phyloP scores from a whole-genome alignment of 2,329 filamentous ascomycete genomes.

The Penicillium rolfsii region DNA sequence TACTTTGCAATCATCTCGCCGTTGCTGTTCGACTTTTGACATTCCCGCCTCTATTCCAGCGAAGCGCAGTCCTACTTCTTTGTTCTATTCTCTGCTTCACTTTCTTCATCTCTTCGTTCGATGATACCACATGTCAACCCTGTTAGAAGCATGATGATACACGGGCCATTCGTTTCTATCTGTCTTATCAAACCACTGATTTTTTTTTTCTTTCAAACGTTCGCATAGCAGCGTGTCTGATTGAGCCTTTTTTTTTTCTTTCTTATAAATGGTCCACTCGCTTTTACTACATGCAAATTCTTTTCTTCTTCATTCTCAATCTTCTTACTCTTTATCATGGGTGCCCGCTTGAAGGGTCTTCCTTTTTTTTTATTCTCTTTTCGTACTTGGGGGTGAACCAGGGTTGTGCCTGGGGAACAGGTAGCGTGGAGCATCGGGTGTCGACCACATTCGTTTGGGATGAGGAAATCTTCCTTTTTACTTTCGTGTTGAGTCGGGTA shows the following conservation, averaged over 20 bases:
- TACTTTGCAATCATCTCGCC: background rate
- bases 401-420: background rate
- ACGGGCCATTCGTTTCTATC: constrained; percentile 29
- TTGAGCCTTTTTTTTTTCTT: constrained; percentile 1
- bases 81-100: background rate
- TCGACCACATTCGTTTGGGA: background rate
- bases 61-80: background rate
- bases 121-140: constrained; percentile 33
- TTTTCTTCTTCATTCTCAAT: background rate
- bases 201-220: constrained; percentile 9
- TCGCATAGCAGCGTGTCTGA: constrained; percentile 4
- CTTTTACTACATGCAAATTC: constrained; percentile 5
- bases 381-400: background rate
- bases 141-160: constrained; percentile 34
- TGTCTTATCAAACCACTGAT: background rate
- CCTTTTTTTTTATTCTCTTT: background rate
- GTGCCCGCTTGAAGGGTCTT: background rate
- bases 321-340: background rate
- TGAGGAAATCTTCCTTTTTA: background rate
- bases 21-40: background rate
- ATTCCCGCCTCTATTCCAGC: background rate
- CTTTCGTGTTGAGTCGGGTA: background rate
- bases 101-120: constrained; percentile 10
- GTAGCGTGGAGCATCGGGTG: background rate
- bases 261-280: constrained; percentile 20